These are phyloP conservation scores for Endogone sp. DNA, from an alignment of 192 early-diverging fungal genomes.

Conservation along the genomic window DNA sequence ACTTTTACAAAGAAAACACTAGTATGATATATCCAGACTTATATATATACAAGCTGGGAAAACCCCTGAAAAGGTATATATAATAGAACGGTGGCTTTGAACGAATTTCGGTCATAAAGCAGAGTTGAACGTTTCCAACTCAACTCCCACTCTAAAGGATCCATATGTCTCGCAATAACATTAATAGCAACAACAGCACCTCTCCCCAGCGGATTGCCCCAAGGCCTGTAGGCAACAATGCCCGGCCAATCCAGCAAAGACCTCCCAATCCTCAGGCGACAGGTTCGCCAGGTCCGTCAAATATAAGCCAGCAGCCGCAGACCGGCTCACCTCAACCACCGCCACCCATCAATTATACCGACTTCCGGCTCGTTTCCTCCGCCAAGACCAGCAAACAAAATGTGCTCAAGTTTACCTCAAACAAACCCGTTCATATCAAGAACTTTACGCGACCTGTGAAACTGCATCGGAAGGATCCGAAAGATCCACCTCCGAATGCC, in stretches of 20 bases:
- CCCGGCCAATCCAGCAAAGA: neutral
- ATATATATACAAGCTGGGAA: too few species aligned
- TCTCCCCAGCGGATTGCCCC: neutral
- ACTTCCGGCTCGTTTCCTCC: slow-evolving; percentile 63
- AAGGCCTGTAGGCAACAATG: neutral
- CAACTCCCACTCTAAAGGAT: too few species aligned
- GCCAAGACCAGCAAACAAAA: slow-evolving; percentile 49
- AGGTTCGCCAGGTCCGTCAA: neutral
- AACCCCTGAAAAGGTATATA: too few species aligned
- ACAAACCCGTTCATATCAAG: slow-evolving; percentile 45
- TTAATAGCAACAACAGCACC: neutral
- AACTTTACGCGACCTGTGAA: slow-evolving; percentile 59
- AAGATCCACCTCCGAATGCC: slow-evolving; percentile 3
- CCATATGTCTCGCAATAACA: too few species aligned
- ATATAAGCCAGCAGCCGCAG: slow-evolving; percentile 19
- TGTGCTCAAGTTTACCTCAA: slow-evolving; percentile 62
- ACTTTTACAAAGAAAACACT: too few species aligned
- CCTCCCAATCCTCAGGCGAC: neutral
- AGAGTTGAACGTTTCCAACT: too few species aligned
- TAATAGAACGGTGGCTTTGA: too few species aligned
- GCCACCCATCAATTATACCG: slow-evolving; percentile 37
- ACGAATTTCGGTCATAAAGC: too few species aligned
- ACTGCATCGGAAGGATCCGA: slow-evolving; percentile 41
- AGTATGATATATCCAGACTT: too few species aligned
- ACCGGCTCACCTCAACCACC: slow-evolving; percentile 17